phyloP scores from a whole-genome alignment of 805 yeast genomes.

The Myxozyma neotropica region DNA sequence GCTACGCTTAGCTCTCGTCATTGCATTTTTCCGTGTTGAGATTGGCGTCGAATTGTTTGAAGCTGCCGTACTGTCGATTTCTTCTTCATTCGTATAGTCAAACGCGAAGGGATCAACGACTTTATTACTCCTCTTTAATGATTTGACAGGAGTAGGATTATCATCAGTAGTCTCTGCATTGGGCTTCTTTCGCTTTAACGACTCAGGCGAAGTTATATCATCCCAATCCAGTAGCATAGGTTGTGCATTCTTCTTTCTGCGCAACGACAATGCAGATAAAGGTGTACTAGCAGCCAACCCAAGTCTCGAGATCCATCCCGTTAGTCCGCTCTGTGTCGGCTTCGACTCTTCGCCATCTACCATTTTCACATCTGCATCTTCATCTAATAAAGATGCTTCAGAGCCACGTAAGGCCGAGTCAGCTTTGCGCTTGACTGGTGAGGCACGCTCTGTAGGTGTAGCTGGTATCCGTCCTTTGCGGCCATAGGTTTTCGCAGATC shows the following conservation, averaged over 20 bases:
- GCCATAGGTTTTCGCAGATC: conserved; percentile 21
- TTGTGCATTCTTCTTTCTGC: neutral
- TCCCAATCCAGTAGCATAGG: neutral
- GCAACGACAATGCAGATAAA: neutral
- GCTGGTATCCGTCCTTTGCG: conserved; percentile 14
- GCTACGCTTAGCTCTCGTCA: too few relatives aligned
- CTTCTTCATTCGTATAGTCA: neutral
- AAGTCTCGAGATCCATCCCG: neutral
- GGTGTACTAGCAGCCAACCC: neutral
- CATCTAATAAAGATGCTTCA: neutral
- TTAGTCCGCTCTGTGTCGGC: neutral
- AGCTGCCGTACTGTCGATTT: neutral
- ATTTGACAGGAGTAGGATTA: neutral
- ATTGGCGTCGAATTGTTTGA: neutral
- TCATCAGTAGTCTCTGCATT: neutral
- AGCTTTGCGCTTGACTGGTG: conserved; percentile 21
- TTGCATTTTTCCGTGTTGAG: too few relatives aligned
- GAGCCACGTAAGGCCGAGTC: neutral
- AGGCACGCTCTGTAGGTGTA: conserved; percentile 21
- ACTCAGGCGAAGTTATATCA: neutral
- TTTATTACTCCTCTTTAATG: neutral
- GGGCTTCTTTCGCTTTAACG: neutral
- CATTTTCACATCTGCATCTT: neutral
- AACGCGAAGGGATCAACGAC: conserved; percentile 4
- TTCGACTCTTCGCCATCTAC: neutral